phyloP scores from a whole-genome alignment of 345 rosid species.

The Trapa bicornis region DNA sequence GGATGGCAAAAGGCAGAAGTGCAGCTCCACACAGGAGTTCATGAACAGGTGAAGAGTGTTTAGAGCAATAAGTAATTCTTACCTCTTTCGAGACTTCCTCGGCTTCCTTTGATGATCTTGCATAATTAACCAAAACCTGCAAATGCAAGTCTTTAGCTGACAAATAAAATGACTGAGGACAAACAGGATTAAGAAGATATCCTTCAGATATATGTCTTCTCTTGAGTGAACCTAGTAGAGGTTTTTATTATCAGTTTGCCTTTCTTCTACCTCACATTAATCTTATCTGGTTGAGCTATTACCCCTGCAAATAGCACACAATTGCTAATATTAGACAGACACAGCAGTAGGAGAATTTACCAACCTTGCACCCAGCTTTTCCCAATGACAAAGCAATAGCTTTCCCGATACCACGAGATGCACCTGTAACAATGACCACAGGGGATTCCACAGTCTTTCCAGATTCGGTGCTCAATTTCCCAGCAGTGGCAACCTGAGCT shows the following conservation, averaged over 20 bases:
- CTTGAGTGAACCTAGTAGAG: not conserved
- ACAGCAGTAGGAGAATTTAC: slow-evolving; percentile 1
- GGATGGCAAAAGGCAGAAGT: not conserved
- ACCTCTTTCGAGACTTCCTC: slow-evolving; percentile 90
- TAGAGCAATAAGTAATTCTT: not conserved
- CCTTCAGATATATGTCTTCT: not conserved
- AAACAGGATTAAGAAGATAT: not conserved
- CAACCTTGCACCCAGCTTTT: slow-evolving; percentile 67
- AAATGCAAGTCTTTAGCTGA: not conserved
- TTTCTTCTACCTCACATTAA: not conserved
- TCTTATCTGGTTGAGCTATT: not conserved
- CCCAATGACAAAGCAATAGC: slow-evolving; percentile 82
- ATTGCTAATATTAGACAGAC: not conserved
- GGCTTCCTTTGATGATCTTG: slow-evolving; percentile 85
- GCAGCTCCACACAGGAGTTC: not conserved
- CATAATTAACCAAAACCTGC: slow-evolving; percentile 90
- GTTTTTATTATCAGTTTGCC: not conserved
- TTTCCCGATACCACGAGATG: slow-evolving; percentile 95
- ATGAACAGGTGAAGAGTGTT: not conserved
- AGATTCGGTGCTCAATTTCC: slow-evolving; percentile 30
- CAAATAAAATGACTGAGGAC: not conserved
- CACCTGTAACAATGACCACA: slow-evolving; percentile 83
- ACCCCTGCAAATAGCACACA: not conserved
- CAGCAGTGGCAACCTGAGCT: slow-evolving; percentile 61
- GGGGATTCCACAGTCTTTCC: slow-evolving; percentile 56